Evolutionary conservation across 2,329 filamentous ascomycete species (phyloP).

Genomic region (Colletotrichum somersetense): DNA sequence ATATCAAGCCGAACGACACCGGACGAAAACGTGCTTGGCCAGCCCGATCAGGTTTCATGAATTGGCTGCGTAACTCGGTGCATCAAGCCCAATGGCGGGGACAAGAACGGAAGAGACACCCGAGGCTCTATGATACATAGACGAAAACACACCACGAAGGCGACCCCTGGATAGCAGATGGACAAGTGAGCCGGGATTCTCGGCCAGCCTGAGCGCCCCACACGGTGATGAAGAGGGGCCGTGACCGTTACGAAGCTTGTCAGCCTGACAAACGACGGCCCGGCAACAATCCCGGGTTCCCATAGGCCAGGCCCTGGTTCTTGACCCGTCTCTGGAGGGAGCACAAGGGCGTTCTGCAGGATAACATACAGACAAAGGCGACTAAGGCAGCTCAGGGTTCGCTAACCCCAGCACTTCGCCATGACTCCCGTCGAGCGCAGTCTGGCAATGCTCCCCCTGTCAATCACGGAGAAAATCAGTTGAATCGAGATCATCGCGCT

Average conservation of each 20-base stretch:
- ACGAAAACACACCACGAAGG: constrained; percentile 19
- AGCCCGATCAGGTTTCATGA: background rate
- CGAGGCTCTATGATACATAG: constrained; percentile 16
- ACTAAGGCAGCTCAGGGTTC: background rate
- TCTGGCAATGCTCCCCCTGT: background rate
- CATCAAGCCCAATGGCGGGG: background rate
- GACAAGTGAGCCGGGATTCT: background rate
- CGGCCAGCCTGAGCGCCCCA: background rate
- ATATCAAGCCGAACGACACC: background rate
- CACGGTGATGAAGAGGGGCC: background rate
- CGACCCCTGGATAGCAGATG: constrained; percentile 10
- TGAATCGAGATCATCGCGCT: constrained; percentile 9
- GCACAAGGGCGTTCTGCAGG: background rate
- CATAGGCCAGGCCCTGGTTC: background rate
- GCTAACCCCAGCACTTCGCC: background rate
- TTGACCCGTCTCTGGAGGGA: background rate
- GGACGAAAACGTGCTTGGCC: background rate
- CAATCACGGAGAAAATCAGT: constrained; percentile 3
- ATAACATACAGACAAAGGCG: background rate
- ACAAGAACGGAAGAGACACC: constrained; percentile 2
- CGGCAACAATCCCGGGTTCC: background rate
- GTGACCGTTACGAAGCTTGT: constrained; percentile 12
- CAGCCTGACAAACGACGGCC: background rate
- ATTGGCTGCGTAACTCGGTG: background rate
- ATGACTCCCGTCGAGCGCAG: constrained; percentile 4